Evolutionary conservation across 1,139 yeast genomes (phyloP), one percentile per base, ranked within the genome.

Genomic region (Saccharomycopsis hybrid): DNA sequence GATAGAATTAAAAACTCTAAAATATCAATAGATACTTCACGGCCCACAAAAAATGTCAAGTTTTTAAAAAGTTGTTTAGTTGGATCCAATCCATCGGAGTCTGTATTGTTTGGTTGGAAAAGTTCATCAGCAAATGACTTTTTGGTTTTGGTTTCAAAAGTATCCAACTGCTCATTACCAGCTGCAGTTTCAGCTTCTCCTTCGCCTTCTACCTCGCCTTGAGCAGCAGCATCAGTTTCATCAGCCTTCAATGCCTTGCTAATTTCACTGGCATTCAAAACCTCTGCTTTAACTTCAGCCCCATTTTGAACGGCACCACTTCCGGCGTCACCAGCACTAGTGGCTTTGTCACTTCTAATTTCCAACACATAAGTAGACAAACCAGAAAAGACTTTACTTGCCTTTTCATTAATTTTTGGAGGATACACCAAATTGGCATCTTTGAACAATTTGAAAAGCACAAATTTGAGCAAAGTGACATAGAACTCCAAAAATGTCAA

Each of bases 1-100:
- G 97, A 79, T 55, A 89, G 73, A 55, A 90, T 82, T 58, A 90
- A 76, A 65, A 92, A 86, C 71, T 92, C 98, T 58, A 90, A 73
- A 58, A 90, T 80, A 60, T 92, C 97, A 57, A 90, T 73, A 29
- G 97, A 89, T 43, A 92, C 98, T 71, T 92, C 99, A 68, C 99
- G 84, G 52, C 97, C 96, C 55, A 94, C 79, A 63, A 71, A 92
- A 66, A 92, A 90, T 5, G 85, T 78, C 63, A 89, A 85, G 53
- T 79, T 77, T 48, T 83, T 73, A 64, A 92, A 87, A 51, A 92
- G 70, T 35, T 74, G 73, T 11, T 89, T 76, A 25, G 78, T 72
- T 44, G 82, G 77, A 36, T 80, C 75, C 11, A 25, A 33, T 4
- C 43, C 47, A 11, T 39, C 25, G 35, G 79, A 72, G 35, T 71